A percentile compares a stretch with the other conserved stretches of the same genome.
phyloP scores from a whole-genome alignment of 805 yeast genomes.

The Clavispora santaluciae region DNA sequence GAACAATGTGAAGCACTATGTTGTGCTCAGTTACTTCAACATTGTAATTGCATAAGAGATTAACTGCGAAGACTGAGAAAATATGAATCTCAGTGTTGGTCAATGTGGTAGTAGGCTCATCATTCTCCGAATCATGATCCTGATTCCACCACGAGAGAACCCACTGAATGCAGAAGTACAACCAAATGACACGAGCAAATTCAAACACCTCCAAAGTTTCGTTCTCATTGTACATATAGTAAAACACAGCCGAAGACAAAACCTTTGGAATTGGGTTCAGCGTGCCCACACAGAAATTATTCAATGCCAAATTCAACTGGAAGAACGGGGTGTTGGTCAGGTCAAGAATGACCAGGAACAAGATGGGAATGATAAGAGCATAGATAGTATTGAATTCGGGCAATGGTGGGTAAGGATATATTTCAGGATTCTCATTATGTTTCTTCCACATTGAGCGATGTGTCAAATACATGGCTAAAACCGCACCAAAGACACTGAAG shows the following conservation, averaged over 20 bases:
- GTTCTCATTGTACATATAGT: slow-evolving; percentile 27
- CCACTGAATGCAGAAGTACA: slow-evolving; percentile 19
- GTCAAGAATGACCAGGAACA: slow-evolving; percentile 19
- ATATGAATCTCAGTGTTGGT: slow-evolving; percentile 34
- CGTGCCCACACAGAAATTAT: slow-evolving; percentile 28
- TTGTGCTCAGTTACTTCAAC: slow-evolving; percentile 4
- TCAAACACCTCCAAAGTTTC: slow-evolving; percentile 13
- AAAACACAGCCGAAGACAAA: slow-evolving; percentile 26
- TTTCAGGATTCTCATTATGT: slow-evolving; percentile 10
- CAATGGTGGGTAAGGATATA: slow-evolving; percentile 16
- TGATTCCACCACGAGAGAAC: slow-evolving; percentile 26
- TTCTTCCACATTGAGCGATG: slow-evolving; percentile 18
- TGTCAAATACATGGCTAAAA: slow-evolving; percentile 25
- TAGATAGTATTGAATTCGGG: slow-evolving; percentile 38
- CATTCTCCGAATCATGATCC: slow-evolving; percentile 10
- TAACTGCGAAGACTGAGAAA: slow-evolving; percentile 23
- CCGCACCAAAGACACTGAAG: slow-evolving; percentile 32
- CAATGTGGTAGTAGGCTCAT: slow-evolving; percentile 17
- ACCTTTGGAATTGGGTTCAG: slow-evolving; percentile 27
- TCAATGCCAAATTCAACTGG: slow-evolving; percentile 30
- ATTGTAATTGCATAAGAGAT: slow-evolving; percentile 18
- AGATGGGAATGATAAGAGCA: slow-evolving; percentile 29
- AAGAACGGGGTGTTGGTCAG: slow-evolving; percentile 19
- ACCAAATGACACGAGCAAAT: slow-evolving; percentile 21
- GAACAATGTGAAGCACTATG: slow-evolving; percentile 34